These are phyloP conservation scores for Cyberlindnera euphorbiae DNA, from an alignment of 805 yeast genomes.

Conservation along the genomic window DNA sequence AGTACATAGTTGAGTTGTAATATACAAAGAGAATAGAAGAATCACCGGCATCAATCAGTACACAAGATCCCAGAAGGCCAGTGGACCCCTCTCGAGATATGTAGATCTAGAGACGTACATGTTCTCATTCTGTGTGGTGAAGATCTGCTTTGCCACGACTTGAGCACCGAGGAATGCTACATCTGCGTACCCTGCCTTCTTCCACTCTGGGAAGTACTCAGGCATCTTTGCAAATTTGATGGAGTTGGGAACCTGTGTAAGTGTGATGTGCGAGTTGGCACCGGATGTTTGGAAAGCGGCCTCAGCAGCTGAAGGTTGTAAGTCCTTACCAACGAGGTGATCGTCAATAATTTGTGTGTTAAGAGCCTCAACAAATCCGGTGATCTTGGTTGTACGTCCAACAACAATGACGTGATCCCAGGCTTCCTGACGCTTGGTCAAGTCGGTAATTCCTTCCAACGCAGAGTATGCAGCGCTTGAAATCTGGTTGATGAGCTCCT, in stretches of 20 bases:
- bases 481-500: slow-evolving; percentile 49
- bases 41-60: slow-evolving; percentile 22
- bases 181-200: slow-evolving; percentile 70
- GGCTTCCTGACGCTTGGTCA: slow-evolving; percentile 70
- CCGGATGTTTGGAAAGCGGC: slow-evolving; percentile 24
- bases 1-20: too few relatives aligned
- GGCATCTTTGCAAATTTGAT: slow-evolving; percentile 68
- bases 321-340: slow-evolving; percentile 39
- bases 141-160: slow-evolving; percentile 81
- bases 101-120: slow-evolving; percentile 63
- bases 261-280: slow-evolving; percentile 18
- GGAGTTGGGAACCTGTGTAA: slow-evolving; percentile 75
- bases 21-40: too few relatives aligned
- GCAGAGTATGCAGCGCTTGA: slow-evolving; percentile 49
- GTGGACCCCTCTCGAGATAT: slow-evolving; percentile 78
- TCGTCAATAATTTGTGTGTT: slow-evolving; percentile 52
- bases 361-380: slow-evolving; percentile 72
- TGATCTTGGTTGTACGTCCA: slow-evolving; percentile 73
- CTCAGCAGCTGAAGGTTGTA: slow-evolving; percentile 26
- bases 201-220: slow-evolving; percentile 95
- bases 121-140: slow-evolving; percentile 54
- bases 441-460: slow-evolving; percentile 56
- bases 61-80: slow-evolving; percentile 67
- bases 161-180: slow-evolving; percentile 81
- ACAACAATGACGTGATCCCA: slow-evolving; percentile 78